Conservation (phyloP, 805 yeast species). For the Clavispora vitiphila region DNA sequence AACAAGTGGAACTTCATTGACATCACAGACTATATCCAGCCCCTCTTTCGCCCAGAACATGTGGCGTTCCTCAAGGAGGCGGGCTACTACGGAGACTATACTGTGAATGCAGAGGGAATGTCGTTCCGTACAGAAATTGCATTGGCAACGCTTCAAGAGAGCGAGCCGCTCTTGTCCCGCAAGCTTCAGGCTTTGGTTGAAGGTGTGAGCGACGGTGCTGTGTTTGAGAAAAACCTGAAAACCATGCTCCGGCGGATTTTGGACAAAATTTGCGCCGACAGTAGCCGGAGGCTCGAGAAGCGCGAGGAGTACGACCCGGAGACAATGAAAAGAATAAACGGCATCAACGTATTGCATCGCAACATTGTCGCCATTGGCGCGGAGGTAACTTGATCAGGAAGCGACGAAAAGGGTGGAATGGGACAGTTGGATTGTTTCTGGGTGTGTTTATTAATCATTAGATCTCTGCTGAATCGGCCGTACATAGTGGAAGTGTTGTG, state of each 20-base stretch:
- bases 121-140: conserved; percentile 79
- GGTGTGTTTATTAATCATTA: too few relatives aligned
- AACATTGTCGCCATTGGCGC: conserved; percentile 24
- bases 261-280: conserved; percentile 20
- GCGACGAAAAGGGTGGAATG: too few relatives aligned
- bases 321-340: conserved; percentile 14
- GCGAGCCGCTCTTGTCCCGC: conserved; percentile 23
- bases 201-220: conserved; percentile 47
- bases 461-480: too few relatives aligned
- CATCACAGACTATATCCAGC: conserved; percentile 41
- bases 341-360: conserved; percentile 21
- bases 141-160: conserved; percentile 50
- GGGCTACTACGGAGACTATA: conserved; percentile 72
- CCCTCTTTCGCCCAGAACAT: conserved; percentile 33
- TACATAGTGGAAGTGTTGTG: too few relatives aligned
- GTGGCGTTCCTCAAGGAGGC: conserved; percentile 41
- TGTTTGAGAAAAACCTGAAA: conserved; percentile 27
- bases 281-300: conserved; percentile 17
- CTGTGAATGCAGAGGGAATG: conserved; percentile 44
- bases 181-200: conserved; percentile 34
- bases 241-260: conserved; percentile 29
- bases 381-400: neutral
- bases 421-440: too few relatives aligned
- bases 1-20: conserved; percentile 74
- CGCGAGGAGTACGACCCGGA: conserved; percentile 12